These are phyloP conservation scores for Letharia columbiana DNA, from an alignment of 495 filamentous ascomycete species.

Conservation along the genomic window DNA sequence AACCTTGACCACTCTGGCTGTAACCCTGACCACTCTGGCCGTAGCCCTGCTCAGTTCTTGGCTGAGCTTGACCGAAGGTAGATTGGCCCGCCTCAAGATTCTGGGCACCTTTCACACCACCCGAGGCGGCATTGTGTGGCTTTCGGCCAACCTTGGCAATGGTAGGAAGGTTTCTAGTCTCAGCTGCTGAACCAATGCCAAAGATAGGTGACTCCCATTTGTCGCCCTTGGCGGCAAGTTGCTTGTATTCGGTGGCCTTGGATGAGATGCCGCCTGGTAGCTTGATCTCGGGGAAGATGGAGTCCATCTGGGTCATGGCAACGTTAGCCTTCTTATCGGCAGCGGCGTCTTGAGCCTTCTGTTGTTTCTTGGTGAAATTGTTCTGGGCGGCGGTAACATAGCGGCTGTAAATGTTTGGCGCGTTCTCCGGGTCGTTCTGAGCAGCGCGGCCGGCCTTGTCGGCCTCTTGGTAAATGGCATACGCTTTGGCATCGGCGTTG, in stretches of 20 bases:
- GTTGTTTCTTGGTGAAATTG: constrained; percentile 60
- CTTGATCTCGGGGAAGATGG: constrained; percentile 79
- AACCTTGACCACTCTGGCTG: constrained; percentile 15
- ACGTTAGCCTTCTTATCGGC: constrained; percentile 72
- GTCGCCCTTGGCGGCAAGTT: constrained; percentile 79
- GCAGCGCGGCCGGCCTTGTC: constrained; percentile 60
- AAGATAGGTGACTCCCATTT: constrained; percentile 95
- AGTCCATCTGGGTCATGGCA: constrained; percentile 80
- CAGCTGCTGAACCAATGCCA: constrained; percentile 68
- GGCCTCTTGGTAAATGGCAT: constrained; percentile 72
- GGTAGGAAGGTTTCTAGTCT: constrained; percentile 60
- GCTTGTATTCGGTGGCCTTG: constrained; percentile 92
- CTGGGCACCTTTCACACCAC: constrained; percentile 33
- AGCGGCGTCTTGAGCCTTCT: constrained; percentile 52
- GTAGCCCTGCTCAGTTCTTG: constrained; percentile 15
- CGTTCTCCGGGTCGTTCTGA: constrained; percentile 62
- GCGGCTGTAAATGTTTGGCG: constrained; percentile 76
- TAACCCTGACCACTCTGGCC: constrained; percentile 18
- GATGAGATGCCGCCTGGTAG: constrained; percentile 84
- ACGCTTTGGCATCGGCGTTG: constrained; percentile 60
- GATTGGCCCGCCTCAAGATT: constrained; percentile 28
- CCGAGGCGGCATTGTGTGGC: constrained; percentile 39
- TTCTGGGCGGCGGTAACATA: constrained; percentile 72
- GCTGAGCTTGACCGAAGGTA: constrained; percentile 21
- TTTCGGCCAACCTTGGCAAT: constrained; percentile 61